Conservation (phyloP, 129 eudicot species). For the Saussurea involucrata region DNA sequence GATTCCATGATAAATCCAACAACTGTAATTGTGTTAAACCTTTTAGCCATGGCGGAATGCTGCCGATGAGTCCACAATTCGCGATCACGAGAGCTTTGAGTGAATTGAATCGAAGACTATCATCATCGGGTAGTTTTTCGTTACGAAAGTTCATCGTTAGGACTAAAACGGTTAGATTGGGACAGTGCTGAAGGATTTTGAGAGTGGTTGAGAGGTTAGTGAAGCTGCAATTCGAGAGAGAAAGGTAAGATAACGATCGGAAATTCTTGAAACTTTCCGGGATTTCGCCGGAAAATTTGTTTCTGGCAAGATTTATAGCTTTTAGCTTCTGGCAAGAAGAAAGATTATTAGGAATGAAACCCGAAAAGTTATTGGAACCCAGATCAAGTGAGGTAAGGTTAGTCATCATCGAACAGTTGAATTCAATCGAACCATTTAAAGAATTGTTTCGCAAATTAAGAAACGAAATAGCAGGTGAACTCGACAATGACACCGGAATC, state of each 20-base stretch:
- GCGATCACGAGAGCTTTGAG: slow-evolving; percentile 52
- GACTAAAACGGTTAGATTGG: slow-evolving; percentile 47
- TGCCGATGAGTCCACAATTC: slow-evolving; percentile 55
- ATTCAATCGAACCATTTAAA: slow-evolving; percentile 30
- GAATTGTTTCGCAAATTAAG: slow-evolving; percentile 55
- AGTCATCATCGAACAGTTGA: slow-evolving; percentile 58
- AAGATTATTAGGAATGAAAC: slow-evolving; percentile 43
- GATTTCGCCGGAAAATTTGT: slow-evolving; percentile 44
- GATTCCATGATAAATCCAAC: slow-evolving; percentile 65
- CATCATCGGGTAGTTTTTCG: slow-evolving; percentile 40
- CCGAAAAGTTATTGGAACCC: slow-evolving; percentile 45
- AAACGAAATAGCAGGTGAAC: slow-evolving; percentile 30
- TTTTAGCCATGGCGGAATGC: slow-evolving; percentile 50
- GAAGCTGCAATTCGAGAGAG: slow-evolving; percentile 54
- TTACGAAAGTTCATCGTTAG: slow-evolving; percentile 49
- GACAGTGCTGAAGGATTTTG: slow-evolving; percentile 47
- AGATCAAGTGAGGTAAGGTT: slow-evolving; percentile 52
- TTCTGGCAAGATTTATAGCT: slow-evolving; percentile 48
- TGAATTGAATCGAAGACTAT: slow-evolving; percentile 25
- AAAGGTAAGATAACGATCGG: slow-evolving; percentile 41
- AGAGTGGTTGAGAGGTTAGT: slow-evolving; percentile 45
- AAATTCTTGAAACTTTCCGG: slow-evolving; percentile 56
- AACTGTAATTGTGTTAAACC: slow-evolving; percentile 39
- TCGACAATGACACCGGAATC: slow-evolving; percentile 44
- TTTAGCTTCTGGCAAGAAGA: slow-evolving; percentile 36